Evolutionary conservation across 2,329 filamentous ascomycete species (phyloP).

Genomic region (Ophiocordyceps camponoti-leonardi): DNA sequence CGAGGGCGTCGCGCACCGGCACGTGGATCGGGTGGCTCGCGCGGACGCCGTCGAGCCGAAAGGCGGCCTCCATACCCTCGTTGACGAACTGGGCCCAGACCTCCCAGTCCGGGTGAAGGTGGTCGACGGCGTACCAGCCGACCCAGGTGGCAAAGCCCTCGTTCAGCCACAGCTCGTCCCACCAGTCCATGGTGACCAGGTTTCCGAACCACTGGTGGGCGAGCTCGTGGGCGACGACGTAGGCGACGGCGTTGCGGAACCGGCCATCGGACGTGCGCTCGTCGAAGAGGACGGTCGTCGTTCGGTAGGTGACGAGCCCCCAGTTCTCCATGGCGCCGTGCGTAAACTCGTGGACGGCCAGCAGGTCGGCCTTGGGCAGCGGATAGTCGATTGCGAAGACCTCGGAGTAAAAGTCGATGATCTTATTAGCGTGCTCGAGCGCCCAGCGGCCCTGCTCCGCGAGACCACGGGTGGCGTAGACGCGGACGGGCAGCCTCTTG

Average conservation of each 20-base stretch:
- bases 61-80: constrained; percentile 84
- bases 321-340: constrained; percentile 88
- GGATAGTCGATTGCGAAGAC: constrained; percentile 89
- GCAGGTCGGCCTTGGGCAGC: constrained; percentile 75
- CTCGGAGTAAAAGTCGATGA: constrained; percentile 93
- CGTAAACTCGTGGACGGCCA: constrained; percentile 86
- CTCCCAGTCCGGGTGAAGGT: constrained; percentile 92
- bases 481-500: constrained; percentile 77
- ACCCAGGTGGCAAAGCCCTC: constrained; percentile 98
- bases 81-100: constrained; percentile 96
- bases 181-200: constrained; percentile 93
- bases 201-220: constrained; percentile 96
- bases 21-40: constrained; percentile 95
- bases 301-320: constrained; percentile 91
- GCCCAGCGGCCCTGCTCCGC: constrained; percentile 85
- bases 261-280: constrained; percentile 77
- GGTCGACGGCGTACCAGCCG: constrained; percentile 80
- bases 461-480: constrained; percentile 90
- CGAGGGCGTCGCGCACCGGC: constrained; percentile 78
- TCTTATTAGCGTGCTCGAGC: constrained; percentile 76
- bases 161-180: constrained; percentile 85
- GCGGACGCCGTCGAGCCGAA: constrained; percentile 74
- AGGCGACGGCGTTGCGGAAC: constrained; percentile 87
- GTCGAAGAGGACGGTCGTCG: constrained; percentile 91
- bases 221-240: constrained; percentile 95